Conservation (phyloP, 2,329 filamentous ascomycete species). For the Xylaria arbuscula region DNA sequence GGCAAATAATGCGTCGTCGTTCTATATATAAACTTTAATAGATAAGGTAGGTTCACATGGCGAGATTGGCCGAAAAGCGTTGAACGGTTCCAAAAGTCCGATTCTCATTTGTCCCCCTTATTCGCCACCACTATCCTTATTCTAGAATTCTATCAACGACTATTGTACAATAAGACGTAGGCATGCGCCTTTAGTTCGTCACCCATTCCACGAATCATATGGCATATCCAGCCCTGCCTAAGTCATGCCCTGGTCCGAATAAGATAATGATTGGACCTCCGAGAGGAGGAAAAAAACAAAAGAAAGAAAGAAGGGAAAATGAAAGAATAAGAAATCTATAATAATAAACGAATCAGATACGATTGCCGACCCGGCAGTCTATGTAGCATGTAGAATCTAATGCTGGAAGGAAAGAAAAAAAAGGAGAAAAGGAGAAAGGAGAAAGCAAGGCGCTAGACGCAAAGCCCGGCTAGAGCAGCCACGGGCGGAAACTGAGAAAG, state of each 20-base stretch:
- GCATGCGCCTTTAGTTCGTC: slow-evolving; percentile 24
- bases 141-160: slow-evolving; percentile 16
- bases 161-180: slow-evolving; percentile 29
- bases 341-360: slow-evolving; percentile 12
- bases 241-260: slow-evolving; percentile 15
- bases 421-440: not conserved
- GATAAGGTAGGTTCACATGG: slow-evolving; percentile 20
- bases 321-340: not conserved
- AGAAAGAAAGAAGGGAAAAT: not conserved
- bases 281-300: slow-evolving; percentile 11
- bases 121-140: slow-evolving; percentile 7
- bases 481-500: slow-evolving; percentile 22
- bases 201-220: slow-evolving; percentile 28
- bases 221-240: slow-evolving; percentile 8
- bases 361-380: slow-evolving; percentile 31
- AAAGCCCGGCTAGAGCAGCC: slow-evolving; percentile 10
- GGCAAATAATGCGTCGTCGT: slow-evolving; percentile 17
- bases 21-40: slow-evolving; percentile 34
- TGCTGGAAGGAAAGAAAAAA: slow-evolving; percentile 5
- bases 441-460: slow-evolving; percentile 5
- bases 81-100: slow-evolving; percentile 17
- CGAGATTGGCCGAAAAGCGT: slow-evolving; percentile 24
- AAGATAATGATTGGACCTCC: slow-evolving; percentile 11
- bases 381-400: slow-evolving; percentile 26
- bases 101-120: slow-evolving; percentile 17